Evolutionary conservation across 2,329 filamentous ascomycete species (phyloP), one percentile per base, ranked within the genome.

Genomic region (Plectosphaerella cucumerina): DNA sequence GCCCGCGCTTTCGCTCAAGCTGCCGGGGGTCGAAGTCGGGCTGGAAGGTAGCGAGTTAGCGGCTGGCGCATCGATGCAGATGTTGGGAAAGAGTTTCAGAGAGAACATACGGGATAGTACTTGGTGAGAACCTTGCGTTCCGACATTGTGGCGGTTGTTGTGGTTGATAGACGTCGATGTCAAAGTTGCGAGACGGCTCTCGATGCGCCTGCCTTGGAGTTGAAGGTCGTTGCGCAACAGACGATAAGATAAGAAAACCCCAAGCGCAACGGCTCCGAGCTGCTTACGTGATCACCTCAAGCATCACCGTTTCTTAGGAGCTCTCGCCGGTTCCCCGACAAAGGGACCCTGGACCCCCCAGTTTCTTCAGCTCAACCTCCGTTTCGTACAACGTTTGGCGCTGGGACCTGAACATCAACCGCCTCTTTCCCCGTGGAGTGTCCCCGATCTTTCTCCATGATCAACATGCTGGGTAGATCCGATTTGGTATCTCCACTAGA

Each of bases 1-100:
- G 82, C 23, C 75, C 85, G 55, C 83, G 85, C 43, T 80, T 80
- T 17, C 89, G 84, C 22, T 80, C 78, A 70, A 97, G 82, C 62
- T 88, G 85, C 22, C 84, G 84, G 12, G 93, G 93, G 70, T 99
- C 94, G 70, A 97, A 99, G 68, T 97, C 90, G 75, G 70, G 88
- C 70, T 82, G 82, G 61, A 79, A 84, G 67, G 11, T 12, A 22
- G 3, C 41, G 26, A 10, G 20, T 37, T 23, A 39, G 26, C 26
- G 26, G 8, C 12, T 31, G 4, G n/a, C 14, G 31, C 12, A 35
- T 3, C 21, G 49, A n/a, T 15, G 15, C 8, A 39, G 35, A 39
- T 11, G 15, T n/a, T n/a, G n/a, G n/a, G 39, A 12, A 20, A 17
- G 15, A 10, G 18, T 20, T 20, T 42, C 15, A 39, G 15, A n/a